Conservation (phyloP, 371 early-diverging fungal genomes). For the Globomyces sp. region DNA sequence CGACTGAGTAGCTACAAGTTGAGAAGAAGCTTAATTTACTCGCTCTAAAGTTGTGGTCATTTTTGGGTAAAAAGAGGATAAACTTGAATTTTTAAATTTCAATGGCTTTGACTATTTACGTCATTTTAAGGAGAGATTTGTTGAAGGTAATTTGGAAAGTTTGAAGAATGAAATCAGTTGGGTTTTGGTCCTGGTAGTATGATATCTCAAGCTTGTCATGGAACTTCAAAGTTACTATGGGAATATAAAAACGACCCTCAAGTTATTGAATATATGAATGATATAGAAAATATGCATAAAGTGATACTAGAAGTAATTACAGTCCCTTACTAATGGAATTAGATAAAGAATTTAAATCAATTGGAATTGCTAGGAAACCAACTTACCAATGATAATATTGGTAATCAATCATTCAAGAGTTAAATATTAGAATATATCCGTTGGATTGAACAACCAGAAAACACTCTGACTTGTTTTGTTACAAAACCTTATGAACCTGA, state of each 20-base stretch:
- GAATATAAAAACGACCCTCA: slow-evolving; percentile 55
- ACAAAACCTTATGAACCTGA: slow-evolving; percentile 68
- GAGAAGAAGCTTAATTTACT: slow-evolving; percentile 2
- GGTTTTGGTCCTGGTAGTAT: slow-evolving; percentile 47
- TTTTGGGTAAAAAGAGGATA: neutral
- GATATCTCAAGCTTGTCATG: slow-evolving; percentile 86
- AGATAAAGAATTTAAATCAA: slow-evolving; percentile 64
- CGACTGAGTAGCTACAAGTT: neutral
- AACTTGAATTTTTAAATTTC: slow-evolving; percentile 27
- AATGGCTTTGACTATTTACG: slow-evolving; percentile 66
- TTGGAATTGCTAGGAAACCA: slow-evolving; percentile 53
- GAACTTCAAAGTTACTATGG: slow-evolving; percentile 69
- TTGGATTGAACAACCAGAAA: slow-evolving; percentile 87
- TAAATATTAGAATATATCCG: slow-evolving; percentile 60
- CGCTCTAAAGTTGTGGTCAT: slow-evolving; percentile 11
- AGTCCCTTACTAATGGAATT: too few relatives aligned
- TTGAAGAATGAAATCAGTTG: slow-evolving; percentile 36
- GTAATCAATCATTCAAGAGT: slow-evolving; percentile 45
- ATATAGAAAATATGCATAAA: slow-evolving; percentile 77
- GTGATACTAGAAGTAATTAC: slow-evolving; percentile 61
- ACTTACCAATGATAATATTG: too few relatives aligned
- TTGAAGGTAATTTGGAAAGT: slow-evolving; percentile 42
- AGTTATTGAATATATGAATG: slow-evolving; percentile 61
- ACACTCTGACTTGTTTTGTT: slow-evolving; percentile 77
- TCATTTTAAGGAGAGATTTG: slow-evolving; percentile 81